Base-by-base conservation (phyloP, 176 grass and related monocot genomes). In the Oryza nivara region DNA sequence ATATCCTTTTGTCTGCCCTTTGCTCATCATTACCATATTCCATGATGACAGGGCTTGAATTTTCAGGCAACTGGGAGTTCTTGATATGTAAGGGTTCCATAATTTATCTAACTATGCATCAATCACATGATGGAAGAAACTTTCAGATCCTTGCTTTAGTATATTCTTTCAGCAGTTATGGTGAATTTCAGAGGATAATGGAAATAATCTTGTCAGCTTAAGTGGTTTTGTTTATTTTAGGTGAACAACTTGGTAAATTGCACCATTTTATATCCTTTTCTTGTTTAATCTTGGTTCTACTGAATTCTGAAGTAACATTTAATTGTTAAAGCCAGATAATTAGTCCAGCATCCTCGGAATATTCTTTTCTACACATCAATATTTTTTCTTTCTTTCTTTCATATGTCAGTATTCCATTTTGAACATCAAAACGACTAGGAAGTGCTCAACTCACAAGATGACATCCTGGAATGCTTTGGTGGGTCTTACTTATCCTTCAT, bases 111-210 rank as follows among this genome's bases (percentile, higher is more conserved):
- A 40, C 65, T 48, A 64, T 14, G 6, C 65, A 8, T 82, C 47
- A 40, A 40, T 66, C 63, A 49, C 40, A 70, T 72, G 48, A 38
- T 82, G 10, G 19, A 70, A 64, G 7, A 15, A 35, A 63, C 14
- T 56, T 67, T 43, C 30, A 41, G 25, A 3, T 77, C 26, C 13
- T 88, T 72, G 28, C 48, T 76, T 49, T 67, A 19, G 11, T 34
- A 64, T 14, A 68, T 82, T 88, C 26, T 51, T 76, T 11, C 17
- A 76, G 48, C 19, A 84, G 48, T 17, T 41, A 40, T 16, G 8
- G n/a, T 63, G 22, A 81, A 65, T 85, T 85, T 76, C 36, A 70
- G 20, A 41, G 30, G 65, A 6, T 44, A 38, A 71, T 65, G 30
- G 9, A 15, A 61, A 52, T 6, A 43, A 69, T 46, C 20, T 10